A percentile compares a stretch with the other conserved stretches of the same genome.
These are phyloP conservation scores for Platanthera zijinensis DNA, from an alignment of 106 monocot genomes.

Conservation along the genomic window DNA sequence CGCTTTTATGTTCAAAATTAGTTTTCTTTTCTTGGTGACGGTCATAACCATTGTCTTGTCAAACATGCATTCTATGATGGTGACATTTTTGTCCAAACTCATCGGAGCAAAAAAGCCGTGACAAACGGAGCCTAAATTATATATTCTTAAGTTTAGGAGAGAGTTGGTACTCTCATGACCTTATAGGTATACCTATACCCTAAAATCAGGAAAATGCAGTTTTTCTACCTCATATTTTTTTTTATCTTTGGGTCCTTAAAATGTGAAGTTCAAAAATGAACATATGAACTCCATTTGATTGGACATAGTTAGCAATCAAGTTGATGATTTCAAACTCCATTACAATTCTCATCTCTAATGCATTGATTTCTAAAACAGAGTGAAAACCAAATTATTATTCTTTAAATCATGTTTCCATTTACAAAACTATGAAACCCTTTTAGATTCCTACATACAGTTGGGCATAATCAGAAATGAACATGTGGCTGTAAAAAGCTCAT, in stretches of 20 bases:
- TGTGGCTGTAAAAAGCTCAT: no score
- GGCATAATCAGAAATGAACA: no score
- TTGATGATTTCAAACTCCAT: no score
- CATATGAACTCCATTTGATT: no score
- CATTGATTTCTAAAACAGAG: background rate
- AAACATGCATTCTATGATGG: no score
- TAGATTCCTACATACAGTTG: background rate
- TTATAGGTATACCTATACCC: background rate
- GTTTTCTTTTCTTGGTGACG: no score
- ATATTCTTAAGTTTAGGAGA: background rate
- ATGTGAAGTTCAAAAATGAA: no score
- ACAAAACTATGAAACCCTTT: background rate
- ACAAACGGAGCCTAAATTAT: background rate
- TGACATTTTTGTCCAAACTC: no score
- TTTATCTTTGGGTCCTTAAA: background rate
- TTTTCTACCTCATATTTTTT: background rate
- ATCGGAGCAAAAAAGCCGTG: no score
- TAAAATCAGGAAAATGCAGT: background rate
- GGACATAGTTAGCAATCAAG: no score
- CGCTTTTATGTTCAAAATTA: no score
- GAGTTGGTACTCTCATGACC: background rate
- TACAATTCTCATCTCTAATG: background rate
- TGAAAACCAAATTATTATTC: background rate
- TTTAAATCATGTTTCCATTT: background rate
- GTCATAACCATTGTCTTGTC: no score